These are phyloP conservation scores for Hyphopichia pseudoburtonii DNA, from an alignment of 1,139 yeast species.

Conservation along the genomic window DNA sequence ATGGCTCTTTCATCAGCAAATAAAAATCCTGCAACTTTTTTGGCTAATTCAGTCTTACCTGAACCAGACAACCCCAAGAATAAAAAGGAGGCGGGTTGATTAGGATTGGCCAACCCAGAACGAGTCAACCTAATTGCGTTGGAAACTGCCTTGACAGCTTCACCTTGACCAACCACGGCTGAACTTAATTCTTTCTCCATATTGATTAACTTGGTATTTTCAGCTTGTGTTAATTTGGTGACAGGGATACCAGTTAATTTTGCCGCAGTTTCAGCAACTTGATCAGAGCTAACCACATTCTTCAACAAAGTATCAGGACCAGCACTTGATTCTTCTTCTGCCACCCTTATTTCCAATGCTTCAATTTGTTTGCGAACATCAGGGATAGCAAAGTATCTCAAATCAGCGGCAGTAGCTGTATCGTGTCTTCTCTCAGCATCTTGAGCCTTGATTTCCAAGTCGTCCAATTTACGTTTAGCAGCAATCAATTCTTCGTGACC, in stretches of 20 bases:
- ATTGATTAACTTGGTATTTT: slow-evolving; percentile 85
- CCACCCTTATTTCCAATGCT: slow-evolving; percentile 71
- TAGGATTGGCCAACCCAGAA: slow-evolving; percentile 95
- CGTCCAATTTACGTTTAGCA: slow-evolving; percentile 89
- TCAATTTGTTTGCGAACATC: slow-evolving; percentile 77
- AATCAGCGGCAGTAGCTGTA: slow-evolving; percentile 91
- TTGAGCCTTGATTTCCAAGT: slow-evolving; percentile 84
- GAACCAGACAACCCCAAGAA: slow-evolving; percentile 96
- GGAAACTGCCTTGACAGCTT: slow-evolving; percentile 94
- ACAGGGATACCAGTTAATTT: slow-evolving; percentile 98
- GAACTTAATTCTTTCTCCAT: slow-evolving; percentile 87
- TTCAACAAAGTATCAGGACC: slow-evolving; percentile 67
- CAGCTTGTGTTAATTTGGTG: slow-evolving; percentile 92
- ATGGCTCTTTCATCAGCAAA: slow-evolving; percentile 95
- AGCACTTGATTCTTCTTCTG: slow-evolving; percentile 65
- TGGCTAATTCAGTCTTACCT: slow-evolving; percentile 97
- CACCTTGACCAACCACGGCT: slow-evolving; percentile 93
- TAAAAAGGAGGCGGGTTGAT: slow-evolving; percentile 93
- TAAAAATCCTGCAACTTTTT: slow-evolving; percentile 91
- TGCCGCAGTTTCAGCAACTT: slow-evolving; percentile 96
- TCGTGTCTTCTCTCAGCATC: slow-evolving; percentile 98
- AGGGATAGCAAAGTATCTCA: slow-evolving; percentile 95
- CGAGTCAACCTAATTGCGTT: slow-evolving; percentile 91
- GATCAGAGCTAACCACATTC: slow-evolving; percentile 90
- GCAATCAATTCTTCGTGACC: slow-evolving; percentile 89